Conservation (phyloP, 371 early-diverging fungal species). For the Saksenaea oblongispora region DNA sequence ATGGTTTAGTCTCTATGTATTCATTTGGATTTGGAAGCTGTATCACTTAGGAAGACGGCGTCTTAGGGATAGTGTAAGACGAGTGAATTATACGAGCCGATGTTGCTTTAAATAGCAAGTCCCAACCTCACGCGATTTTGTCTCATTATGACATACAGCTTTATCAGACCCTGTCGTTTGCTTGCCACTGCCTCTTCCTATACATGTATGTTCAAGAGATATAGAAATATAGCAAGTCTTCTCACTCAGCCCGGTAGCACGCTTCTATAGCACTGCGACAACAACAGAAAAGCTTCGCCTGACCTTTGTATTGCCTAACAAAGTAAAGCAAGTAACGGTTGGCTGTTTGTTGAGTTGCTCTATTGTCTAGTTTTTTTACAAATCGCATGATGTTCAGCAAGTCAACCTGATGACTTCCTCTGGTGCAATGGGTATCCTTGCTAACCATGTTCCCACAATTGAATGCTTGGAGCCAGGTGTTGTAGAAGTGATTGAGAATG, state of each 20-base stretch:
- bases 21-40: no score
- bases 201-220: no score
- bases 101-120: no score
- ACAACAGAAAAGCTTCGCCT: slow-evolving; percentile 79
- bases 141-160: no score
- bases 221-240: no score
- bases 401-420: slow-evolving; percentile 93
- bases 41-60: no score
- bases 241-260: slow-evolving; percentile 33
- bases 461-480: slow-evolving; percentile 96
- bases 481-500: slow-evolving; percentile 79
- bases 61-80: no score
- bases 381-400: slow-evolving; percentile 81
- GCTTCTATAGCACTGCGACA: slow-evolving; percentile 79
- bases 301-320: slow-evolving; percentile 91
- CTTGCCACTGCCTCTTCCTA: no score
- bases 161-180: no score
- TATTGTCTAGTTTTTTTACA: slow-evolving; percentile 63
- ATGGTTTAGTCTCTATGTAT: no score
- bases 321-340: slow-evolving; percentile 50
- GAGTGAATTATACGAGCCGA: no score
- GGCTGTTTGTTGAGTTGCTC: background rate
- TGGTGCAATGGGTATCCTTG: slow-evolving; percentile 98
- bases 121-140: no score
- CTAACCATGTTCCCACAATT: slow-evolving; percentile 96